A percentile compares a stretch with the other conserved stretches of the same genome.
Conservation (phyloP, 768 basidiomycete species). For the Lentinula edodes region DNA sequence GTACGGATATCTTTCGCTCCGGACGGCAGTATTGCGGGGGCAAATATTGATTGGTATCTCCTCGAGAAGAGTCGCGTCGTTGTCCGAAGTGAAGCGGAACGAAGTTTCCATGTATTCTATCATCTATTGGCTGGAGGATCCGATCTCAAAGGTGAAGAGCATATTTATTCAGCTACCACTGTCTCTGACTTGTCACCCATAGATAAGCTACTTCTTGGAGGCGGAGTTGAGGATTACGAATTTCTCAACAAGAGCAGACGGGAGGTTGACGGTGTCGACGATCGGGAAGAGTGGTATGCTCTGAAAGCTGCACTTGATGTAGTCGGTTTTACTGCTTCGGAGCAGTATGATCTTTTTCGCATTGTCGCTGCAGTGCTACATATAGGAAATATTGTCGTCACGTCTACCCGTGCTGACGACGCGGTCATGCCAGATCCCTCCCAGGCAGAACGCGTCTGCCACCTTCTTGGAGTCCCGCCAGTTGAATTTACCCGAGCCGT, state of each 20-base stretch:
- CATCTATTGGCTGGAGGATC: slow-evolving; percentile 81
- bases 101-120: slow-evolving; percentile 97
- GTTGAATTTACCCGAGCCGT: slow-evolving; percentile 87
- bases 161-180: neutral
- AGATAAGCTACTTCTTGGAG: slow-evolving; percentile 75
- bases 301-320: slow-evolving; percentile 78
- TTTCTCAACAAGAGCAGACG: slow-evolving; percentile 86
- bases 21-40: slow-evolving; percentile 92
- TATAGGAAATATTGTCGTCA: slow-evolving; percentile 88
- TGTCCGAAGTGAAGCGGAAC: slow-evolving; percentile 78
- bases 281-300: slow-evolving; percentile 79
- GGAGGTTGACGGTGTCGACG: slow-evolving; percentile 95
- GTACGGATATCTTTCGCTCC: slow-evolving; percentile 92
- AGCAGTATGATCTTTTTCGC: slow-evolving; percentile 93
- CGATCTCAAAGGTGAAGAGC: slow-evolving; percentile 57
- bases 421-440: slow-evolving; percentile 73
- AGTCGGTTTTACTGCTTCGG: slow-evolving; percentile 79
- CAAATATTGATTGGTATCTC: slow-evolving; percentile 98
- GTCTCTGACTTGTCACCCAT: slow-evolving; percentile 8
- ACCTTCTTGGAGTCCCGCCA: slow-evolving; percentile 84
- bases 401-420: slow-evolving; percentile 73
- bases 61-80: slow-evolving; percentile 97
- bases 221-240: slow-evolving; percentile 75
- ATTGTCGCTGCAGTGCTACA: slow-evolving; percentile 91
- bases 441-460: slow-evolving; percentile 86